Conservation (phyloP, 1,139 yeast species). For the Sugiyamaella castrensis region DNA sequence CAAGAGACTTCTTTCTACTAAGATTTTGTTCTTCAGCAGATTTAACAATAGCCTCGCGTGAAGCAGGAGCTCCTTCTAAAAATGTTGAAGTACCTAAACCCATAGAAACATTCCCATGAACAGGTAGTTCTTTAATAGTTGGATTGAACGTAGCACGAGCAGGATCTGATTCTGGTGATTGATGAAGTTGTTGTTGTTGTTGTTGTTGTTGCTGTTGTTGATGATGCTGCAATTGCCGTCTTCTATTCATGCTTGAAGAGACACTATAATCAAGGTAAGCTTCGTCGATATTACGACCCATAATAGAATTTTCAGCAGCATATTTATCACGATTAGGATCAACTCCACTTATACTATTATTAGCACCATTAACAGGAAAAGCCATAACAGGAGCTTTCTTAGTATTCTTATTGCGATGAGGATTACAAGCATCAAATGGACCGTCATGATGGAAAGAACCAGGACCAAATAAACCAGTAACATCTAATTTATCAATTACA, state of each 20-base stretch:
- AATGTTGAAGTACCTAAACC: slow-evolving; percentile 92
- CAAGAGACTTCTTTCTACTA: slow-evolving; percentile 63
- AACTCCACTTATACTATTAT: slow-evolving; percentile 74
- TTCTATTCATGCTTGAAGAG: slow-evolving; percentile 8
- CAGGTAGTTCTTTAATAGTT: slow-evolving; percentile 59
- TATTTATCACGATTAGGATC: slow-evolving; percentile 39
- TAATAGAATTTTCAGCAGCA: slow-evolving; percentile 36
- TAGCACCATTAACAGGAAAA: slow-evolving; percentile 93
- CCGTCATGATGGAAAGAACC: slow-evolving; percentile 98
- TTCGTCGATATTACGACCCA: slow-evolving; percentile 37
- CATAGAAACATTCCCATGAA: slow-evolving; percentile 80
- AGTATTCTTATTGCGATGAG: slow-evolving; percentile 82
- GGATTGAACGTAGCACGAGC: slow-evolving; percentile 41
- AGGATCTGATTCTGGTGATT: slow-evolving; percentile 6
- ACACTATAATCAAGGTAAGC: slow-evolving; percentile 32
- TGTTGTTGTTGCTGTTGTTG: not conserved
- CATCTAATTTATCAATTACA: slow-evolving; percentile 91
- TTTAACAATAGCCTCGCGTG: slow-evolving; percentile 47
- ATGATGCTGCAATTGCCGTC: not conserved
- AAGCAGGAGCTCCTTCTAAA: slow-evolving; percentile 95
- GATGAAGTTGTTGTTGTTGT: not conserved
- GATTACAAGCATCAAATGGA: slow-evolving; percentile 97
- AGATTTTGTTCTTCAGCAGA: slow-evolving; percentile 35
- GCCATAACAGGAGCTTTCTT: slow-evolving; percentile 88
- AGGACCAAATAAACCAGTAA: slow-evolving; percentile 91